Conservation (phyloP, 2,329 filamentous ascomycete species). For the Fusarium sp. region DNA sequence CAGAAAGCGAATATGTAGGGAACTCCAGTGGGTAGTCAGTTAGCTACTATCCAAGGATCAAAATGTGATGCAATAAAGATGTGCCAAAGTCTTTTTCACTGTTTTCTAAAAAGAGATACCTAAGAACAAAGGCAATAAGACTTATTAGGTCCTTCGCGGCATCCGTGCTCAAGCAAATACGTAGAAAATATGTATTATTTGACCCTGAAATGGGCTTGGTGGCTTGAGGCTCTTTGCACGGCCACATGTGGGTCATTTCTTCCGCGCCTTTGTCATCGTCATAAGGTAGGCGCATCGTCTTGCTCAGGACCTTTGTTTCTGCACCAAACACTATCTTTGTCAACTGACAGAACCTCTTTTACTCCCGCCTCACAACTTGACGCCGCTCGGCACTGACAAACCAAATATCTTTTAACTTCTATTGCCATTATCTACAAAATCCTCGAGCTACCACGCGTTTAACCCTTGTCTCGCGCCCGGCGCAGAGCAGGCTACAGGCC, state of each 20-base stretch:
- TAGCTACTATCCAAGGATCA: not conserved
- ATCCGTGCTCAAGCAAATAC: too few species aligned
- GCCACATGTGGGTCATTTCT: constrained; percentile 38
- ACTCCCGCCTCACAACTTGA: not conserved
- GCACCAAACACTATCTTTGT: constrained; percentile 31
- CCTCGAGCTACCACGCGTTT: constrained; percentile 12
- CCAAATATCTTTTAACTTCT: constrained; percentile 6
- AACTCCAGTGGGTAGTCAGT: too few species aligned
- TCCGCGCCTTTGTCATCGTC: constrained; percentile 47
- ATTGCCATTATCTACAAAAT: not conserved
- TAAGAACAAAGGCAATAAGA: not conserved
- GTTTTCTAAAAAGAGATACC: not conserved
- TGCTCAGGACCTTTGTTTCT: constrained; percentile 33
- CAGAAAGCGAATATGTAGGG: not conserved
- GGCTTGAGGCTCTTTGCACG: constrained; percentile 13
- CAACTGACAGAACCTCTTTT: constrained; percentile 26
- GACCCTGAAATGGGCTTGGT: not conserved
- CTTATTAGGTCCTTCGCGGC: too few species aligned
- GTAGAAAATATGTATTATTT: too few species aligned
- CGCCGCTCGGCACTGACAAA: not conserved
- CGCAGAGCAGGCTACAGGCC: constrained; percentile 38
- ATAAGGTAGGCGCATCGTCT: constrained; percentile 35
- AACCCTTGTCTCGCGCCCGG: constrained; percentile 14
- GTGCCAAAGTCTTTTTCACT: not conserved
- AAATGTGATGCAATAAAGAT: not conserved